phyloP scores from a whole-genome alignment of 2,329 filamentous ascomycete species.

The Pezicula carpinea region DNA sequence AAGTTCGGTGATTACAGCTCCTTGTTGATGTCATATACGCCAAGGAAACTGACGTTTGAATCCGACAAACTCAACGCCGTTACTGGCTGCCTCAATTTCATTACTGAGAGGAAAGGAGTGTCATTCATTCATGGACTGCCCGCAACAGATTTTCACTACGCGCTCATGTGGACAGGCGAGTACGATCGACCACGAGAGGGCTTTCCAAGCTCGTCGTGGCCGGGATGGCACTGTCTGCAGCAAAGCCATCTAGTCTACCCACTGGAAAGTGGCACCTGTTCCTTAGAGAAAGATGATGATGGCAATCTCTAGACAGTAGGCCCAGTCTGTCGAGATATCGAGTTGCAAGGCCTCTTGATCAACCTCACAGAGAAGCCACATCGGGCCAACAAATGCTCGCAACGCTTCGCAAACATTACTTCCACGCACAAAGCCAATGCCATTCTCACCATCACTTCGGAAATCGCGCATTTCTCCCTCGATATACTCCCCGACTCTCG shows the following conservation, averaged over 20 bases:
- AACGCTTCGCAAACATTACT: background rate
- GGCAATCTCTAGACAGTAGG: background rate
- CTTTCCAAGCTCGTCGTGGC: conserved; percentile 4
- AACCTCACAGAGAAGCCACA: background rate
- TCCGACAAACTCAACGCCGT: conserved; percentile 5
- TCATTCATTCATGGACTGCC: conserved; percentile 1
- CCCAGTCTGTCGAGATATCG: background rate
- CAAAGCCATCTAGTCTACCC: background rate
- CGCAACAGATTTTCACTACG: conserved; percentile 4
- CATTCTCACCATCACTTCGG: background rate
- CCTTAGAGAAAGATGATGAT: no score
- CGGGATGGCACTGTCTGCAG: conserved; percentile 1
- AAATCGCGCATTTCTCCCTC: background rate
- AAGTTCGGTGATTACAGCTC: background rate
- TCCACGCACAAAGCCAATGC: background rate
- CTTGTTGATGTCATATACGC: background rate
- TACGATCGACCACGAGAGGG: background rate
- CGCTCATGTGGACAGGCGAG: conserved; percentile 1
- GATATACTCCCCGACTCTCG: background rate
- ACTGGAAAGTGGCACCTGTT: background rate
- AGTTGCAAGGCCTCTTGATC: background rate
- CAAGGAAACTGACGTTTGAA: conserved; percentile 3
- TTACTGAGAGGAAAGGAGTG: background rate
- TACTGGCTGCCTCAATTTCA: conserved; percentile 1
- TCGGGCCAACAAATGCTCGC: background rate